A percentile compares a stretch with the other conserved stretches of the same genome.
These are phyloP conservation scores for Chaetomiaceae sp. DNA, from an alignment of 2,329 filamentous ascomycete genomes.

Conservation along the genomic window DNA sequence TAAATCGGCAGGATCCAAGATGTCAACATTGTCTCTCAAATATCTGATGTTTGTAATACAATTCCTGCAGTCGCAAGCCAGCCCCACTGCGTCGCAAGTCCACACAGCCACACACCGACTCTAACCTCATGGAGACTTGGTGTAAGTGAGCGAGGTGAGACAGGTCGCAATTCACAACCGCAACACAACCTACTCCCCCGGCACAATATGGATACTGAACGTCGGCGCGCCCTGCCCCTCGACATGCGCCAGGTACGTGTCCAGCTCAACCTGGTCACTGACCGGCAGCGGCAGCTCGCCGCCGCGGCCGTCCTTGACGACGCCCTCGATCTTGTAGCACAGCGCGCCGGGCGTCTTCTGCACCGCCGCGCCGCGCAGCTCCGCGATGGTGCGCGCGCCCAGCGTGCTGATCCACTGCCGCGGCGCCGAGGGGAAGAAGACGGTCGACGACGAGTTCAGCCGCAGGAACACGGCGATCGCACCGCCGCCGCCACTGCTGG, in stretches of 20 bases:
- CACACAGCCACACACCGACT: too few relatives aligned
- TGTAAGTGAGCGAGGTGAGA: too few relatives aligned
- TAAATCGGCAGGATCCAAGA: too few relatives aligned
- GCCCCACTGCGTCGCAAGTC: too few relatives aligned
- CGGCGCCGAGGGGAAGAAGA: slow-evolving; percentile 37
- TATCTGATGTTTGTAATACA: too few relatives aligned
- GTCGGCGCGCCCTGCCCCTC: slow-evolving; percentile 37
- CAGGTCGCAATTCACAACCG: too few relatives aligned
- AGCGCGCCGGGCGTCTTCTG: slow-evolving; percentile 54
- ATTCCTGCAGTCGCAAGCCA: too few relatives aligned
- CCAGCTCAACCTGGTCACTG: slow-evolving; percentile 64
- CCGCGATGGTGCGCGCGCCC: slow-evolving; percentile 49
- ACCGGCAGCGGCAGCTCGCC: slow-evolving; percentile 59
- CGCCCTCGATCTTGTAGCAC: slow-evolving; percentile 58
- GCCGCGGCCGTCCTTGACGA: slow-evolving; percentile 54
- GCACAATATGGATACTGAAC: slow-evolving; percentile 35
- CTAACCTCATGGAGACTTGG: too few relatives aligned
- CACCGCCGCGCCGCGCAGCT: slow-evolving; percentile 56
- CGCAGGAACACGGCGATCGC: slow-evolving; percentile 58
- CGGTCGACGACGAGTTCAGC: slow-evolving; percentile 56
- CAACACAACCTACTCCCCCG: background rate
- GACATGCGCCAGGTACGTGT: slow-evolving; percentile 63
- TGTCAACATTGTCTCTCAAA: too few relatives aligned
- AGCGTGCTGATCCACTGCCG: slow-evolving; percentile 63
- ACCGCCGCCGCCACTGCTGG: too few relatives aligned